phyloP scores from a whole-genome alignment of 2,329 filamentous ascomycete species.

The Magnaporthiopsis rhizophila region DNA sequence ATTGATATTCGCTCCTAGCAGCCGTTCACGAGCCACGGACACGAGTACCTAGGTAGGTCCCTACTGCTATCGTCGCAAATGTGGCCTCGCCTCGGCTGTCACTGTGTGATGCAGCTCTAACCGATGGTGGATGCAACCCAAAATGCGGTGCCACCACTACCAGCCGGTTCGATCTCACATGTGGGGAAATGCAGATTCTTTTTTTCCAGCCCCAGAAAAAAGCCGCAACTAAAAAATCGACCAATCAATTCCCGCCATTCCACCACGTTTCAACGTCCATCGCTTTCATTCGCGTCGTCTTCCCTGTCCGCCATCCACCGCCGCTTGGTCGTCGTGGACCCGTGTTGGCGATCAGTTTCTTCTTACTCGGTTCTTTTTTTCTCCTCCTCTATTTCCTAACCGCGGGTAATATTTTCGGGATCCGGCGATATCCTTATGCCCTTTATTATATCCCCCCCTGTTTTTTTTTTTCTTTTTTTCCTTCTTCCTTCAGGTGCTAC shows the following conservation, averaged over 20 bases:
- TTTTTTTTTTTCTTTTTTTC: too few relatives aligned
- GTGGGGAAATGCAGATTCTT: not conserved
- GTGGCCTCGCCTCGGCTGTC: not conserved
- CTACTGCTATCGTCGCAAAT: too few relatives aligned
- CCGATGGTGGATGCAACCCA: not conserved
- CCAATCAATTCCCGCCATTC: constrained; percentile 1
- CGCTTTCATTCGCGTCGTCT: constrained; percentile 1
- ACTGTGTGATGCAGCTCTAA: not conserved
- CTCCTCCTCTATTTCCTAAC: too few relatives aligned
- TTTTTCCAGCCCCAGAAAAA: not conserved
- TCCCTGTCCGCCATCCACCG: not conserved
- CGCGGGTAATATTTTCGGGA: too few relatives aligned
- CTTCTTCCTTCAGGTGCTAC: too few relatives aligned
- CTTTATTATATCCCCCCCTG: too few relatives aligned
- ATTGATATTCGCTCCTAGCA: not conserved
- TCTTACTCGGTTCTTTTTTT: too few relatives aligned
- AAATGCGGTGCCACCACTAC: not conserved
- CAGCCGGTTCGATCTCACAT: not conserved
- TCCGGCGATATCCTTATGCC: too few relatives aligned
- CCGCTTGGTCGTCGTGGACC: too few relatives aligned
- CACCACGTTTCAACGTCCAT: constrained; percentile 2
- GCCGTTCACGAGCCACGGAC: not conserved
- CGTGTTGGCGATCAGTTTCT: too few relatives aligned
- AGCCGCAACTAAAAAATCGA: not conserved
- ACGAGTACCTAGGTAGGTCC: too few relatives aligned